Evolutionary conservation across 352 stramenopile species (phyloP).

Genomic region (Paralagenidium karlingii): DNA sequence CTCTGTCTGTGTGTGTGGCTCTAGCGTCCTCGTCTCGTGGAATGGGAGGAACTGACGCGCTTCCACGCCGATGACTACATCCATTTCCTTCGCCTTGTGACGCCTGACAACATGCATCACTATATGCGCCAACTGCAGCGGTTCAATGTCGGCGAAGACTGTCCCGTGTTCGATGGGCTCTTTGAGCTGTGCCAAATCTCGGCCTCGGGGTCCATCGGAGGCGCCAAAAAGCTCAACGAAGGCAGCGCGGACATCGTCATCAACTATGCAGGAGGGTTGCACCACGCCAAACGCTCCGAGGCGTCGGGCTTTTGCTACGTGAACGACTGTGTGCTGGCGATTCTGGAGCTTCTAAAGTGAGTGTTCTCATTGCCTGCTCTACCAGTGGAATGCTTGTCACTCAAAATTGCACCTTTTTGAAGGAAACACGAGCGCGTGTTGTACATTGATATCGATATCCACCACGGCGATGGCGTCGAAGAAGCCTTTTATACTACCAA

Average conservation of each 20-base stretch:
- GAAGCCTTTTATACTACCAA: conserved; percentile 99
- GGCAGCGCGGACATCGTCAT: conserved; percentile 95
- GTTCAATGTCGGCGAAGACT: conserved; percentile 99
- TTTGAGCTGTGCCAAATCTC: conserved; percentile 99
- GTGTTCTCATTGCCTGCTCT: no score
- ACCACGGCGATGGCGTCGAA: conserved; percentile 98
- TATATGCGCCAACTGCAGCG: conserved; percentile 89
- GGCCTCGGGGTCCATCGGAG: conserved; percentile 93
- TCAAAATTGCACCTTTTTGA: background rate
- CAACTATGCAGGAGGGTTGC: conserved; percentile 98
- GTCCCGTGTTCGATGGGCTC: conserved; percentile 98
- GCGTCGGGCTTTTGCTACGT: conserved; percentile 99
- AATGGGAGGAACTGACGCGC: conserved; percentile 93
- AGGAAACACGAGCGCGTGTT: conserved; percentile 93
- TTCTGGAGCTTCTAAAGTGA: conserved; percentile 98
- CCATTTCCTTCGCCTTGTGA: conserved; percentile 97
- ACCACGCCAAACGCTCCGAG: conserved; percentile 98
- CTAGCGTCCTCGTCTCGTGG: conserved; percentile 90
- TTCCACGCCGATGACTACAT: conserved; percentile 99
- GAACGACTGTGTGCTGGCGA: conserved; percentile 98
- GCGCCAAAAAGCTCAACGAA: conserved; percentile 94
- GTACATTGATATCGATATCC: conserved; percentile 99
- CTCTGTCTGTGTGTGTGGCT: background rate
- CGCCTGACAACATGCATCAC: conserved; percentile 97
- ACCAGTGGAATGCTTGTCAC: background rate